Evolutionary conservation across 805 yeast species (phyloP), one percentile per base, ranked within the genome.

Genomic region (Metschnikowia sp.): DNA sequence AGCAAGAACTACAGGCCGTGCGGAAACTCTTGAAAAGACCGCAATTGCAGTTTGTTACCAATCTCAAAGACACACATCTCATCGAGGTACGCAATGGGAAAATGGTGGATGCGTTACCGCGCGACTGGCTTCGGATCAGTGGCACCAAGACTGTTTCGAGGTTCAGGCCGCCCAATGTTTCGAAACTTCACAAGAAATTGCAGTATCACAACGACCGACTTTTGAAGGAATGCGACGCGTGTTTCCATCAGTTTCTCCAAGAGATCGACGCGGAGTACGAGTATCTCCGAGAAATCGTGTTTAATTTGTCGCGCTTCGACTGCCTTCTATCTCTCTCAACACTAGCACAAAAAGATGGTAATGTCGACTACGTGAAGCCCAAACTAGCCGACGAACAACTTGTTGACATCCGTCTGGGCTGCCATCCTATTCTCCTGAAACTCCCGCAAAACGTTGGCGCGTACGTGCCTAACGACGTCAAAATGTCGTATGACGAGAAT

Each of bases 81-180:
- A 75, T 94, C 19, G 97, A 91, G 57, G 83, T 92, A 0, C 69
- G 88, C 38, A 82, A 83, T 51, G 71, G 70, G 1, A 65, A 77
- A 10, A 78, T 78, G 38, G 70, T 77, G 2, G 78, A 77, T 37
- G 64, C 68, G 1, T 64, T 91, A 2, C 98, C 98, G 0, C 56
- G 69, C 2, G 81, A 79, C 43, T 92, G 97, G 96, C 66, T 84
- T 10, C 85, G 88, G 55, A 78, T 87, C 28, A 85, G 79, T 56
- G 85, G 85, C 8, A 78, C 95, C 40, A 72, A 81, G 51, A 63
- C 81, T 1, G 83, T 88, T 1, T 78, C 89, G 2, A 69, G 98
- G 48, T 91, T 81, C 63, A 70, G 90, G 49, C 74, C 96, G 0
- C 88, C 96, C 0, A 67, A 64, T 30, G 75, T 83, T 1, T 55